Percentiles rank a stretch among this genome's conserved stretches.
Evolutionary conservation across 2,329 filamentous ascomycete species (phyloP).

Genomic region (Drechslerella coelobrocha): DNA sequence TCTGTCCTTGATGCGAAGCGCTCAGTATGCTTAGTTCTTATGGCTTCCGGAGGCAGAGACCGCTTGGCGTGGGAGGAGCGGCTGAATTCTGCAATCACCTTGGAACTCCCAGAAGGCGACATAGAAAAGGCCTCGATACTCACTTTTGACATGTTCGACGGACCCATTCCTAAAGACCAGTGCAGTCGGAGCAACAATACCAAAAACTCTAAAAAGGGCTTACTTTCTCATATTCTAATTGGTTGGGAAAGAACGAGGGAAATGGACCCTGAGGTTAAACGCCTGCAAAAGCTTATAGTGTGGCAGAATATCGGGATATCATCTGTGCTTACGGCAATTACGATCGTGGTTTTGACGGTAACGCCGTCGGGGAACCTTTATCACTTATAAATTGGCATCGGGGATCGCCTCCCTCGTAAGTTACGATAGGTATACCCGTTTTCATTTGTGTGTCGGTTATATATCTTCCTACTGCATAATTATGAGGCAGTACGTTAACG

Average conservation of each 20-base stretch:
- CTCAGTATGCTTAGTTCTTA: constrained; percentile 29
- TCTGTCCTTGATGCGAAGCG: constrained; percentile 35
- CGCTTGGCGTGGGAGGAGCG: constrained; percentile 34
- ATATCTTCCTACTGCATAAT: too few species aligned
- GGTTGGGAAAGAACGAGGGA: constrained; percentile 23
- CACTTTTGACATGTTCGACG: constrained; percentile 41
- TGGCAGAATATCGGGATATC: constrained; percentile 37
- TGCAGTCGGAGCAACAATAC: constrained; percentile 14
- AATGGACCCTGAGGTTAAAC: constrained; percentile 33
- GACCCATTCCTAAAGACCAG: constrained; percentile 35
- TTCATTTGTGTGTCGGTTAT: too few species aligned
- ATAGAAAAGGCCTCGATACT: constrained; percentile 35
- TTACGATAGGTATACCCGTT: too few species aligned
- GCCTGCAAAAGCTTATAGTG: constrained; percentile 36
- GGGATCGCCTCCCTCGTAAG: too few species aligned
- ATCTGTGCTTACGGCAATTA: constrained; percentile 2
- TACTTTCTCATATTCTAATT: constrained; percentile 33
- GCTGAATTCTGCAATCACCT: neutral
- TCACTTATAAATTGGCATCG: neutral
- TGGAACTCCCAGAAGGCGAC: constrained; percentile 22
- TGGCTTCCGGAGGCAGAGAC: constrained; percentile 26
- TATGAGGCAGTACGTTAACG: too few species aligned
- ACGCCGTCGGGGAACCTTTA: constrained; percentile 26
- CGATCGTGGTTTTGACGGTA: constrained; percentile 18
- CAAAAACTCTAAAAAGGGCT: constrained; percentile 17